Conservation (phyloP, 495 filamentous ascomycete genomes). For the Aspergillus ellipticus region DNA sequence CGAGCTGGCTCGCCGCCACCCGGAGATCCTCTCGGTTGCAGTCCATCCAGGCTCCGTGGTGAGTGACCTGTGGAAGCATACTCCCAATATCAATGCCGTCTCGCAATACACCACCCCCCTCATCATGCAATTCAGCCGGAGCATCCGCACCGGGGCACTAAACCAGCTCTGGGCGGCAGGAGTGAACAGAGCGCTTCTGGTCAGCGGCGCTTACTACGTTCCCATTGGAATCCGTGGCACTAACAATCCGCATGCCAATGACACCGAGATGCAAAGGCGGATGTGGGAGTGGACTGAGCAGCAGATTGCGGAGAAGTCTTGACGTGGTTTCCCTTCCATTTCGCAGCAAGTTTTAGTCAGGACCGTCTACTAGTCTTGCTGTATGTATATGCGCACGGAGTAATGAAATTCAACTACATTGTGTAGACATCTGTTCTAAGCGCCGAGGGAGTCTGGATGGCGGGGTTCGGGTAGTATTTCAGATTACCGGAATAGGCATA, state of each 20-base stretch:
- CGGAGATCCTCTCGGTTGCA: conserved; percentile 50
- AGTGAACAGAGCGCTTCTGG: conserved; percentile 27
- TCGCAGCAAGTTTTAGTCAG: background rate
- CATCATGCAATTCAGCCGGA: conserved; percentile 23
- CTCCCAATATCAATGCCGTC: conserved; percentile 22
- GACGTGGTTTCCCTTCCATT: background rate
- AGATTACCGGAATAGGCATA: conserved; percentile 12
- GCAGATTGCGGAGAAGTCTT: conserved; percentile 35
- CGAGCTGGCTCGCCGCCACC: conserved; percentile 59
- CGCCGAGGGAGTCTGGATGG: background rate
- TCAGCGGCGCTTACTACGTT: conserved; percentile 55
- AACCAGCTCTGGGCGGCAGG: conserved; percentile 61
- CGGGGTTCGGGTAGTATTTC: background rate
- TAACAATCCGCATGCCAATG: conserved; percentile 31
- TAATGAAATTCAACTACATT: background rate
- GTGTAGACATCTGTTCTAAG: too few species aligned
- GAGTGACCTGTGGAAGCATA: conserved; percentile 48
- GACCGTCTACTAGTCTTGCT: too few species aligned
- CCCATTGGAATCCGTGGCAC: conserved; percentile 46
- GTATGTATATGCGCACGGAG: too few species aligned
- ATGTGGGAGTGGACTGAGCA: conserved; percentile 65
- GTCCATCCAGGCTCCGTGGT: conserved; percentile 65
- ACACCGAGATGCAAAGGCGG: conserved; percentile 46
- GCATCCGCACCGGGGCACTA: conserved; percentile 44
- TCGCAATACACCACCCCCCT: conserved; percentile 24